Base-by-base conservation (phyloP, 2,329 filamentous ascomycete genomes). In the Arthrobotrys sinensis region DNA sequence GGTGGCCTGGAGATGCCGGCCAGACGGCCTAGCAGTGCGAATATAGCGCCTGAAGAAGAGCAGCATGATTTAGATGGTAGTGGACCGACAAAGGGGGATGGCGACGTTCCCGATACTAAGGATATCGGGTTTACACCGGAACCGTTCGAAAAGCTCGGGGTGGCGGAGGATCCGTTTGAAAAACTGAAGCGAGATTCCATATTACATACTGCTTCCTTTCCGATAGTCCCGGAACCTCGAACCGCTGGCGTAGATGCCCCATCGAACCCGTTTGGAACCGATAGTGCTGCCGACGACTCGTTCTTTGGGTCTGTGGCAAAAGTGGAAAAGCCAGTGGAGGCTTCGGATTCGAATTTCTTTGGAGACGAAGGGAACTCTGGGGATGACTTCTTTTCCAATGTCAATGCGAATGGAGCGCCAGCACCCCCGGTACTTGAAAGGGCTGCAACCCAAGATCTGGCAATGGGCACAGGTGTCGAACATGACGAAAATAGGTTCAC, bases 331-430 rank as follows among this genome's bases (percentile, higher is more conserved):
- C 60, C 73, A 0, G 73, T 77, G 19, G 60, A 71, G 34, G 50
- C 73, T 21, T 77, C 73, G 4, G 73, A 71, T 64, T 65, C 73
- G 7, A 77, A 77, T 21, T 71, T 77, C 32, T 77, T 77, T 43
- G 73, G 73, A 36, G 73, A 77, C 38, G 73, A 77, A 40, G 67
- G 60, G 6, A 43, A 19, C 14, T 46, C 57, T 10, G 62, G 66
- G 11, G 73, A 77, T 5, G 73, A 77, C 32, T 77, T 77, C 36
- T 77, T 77, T 16, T 60, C 73, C 5, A 57, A 43, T 3, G 66
- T 71, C 4, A 36, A 60, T 52, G 19, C 72, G 7, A 66, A 52
- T 21, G 65, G 40, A 19, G 21, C 16, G 1, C 43, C 57, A 32
- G 32, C 50, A 14, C 53, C 70, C 3, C 34, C 57, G 11, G 38